Base-by-base conservation (phyloP, 345 rosid genomes). In the Eucalyptus sideroxylon region DNA sequence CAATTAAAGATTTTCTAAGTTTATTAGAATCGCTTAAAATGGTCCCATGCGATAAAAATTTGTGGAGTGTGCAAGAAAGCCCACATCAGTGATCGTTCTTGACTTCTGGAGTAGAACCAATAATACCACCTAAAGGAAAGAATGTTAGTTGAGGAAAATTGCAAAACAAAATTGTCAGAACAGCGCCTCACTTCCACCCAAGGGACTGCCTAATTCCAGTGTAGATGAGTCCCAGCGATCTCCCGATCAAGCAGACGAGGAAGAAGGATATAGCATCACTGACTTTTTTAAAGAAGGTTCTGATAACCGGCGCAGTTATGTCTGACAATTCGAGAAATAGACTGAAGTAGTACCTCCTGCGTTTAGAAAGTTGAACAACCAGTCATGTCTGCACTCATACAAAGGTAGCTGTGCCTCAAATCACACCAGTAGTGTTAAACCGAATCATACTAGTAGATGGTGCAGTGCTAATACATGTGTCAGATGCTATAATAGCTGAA, bases 131-230 rank as follows among this genome's bases (percentile, higher is more conserved):
- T 77, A 77, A 77, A 77, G 85, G 30, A 77, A 77, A 77, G 85
- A 67, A 67, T 40, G 49, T 26, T 14, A 24, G 16, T 2, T 31
- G 34, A 60, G 37, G 40, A 87, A 62, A 87, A 21, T 44, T 30
- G 55, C 11, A 65, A 87, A 42, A 16, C 65, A 59, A 67, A 44
- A 65, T 16, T 49, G 80, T 47, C 59, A 5, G 34, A 88, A 69
- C 44, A 6, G 77, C 82, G 93, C 85, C 91, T 95, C 93, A 96
- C 92, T 97, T 98, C 99, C 98, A 98, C 83, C 95, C 89, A 60
- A 97, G 94, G 81, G 99, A 95, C 93, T 97, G 99, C 93, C 99
- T 94, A 89, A 98, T 95, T 89, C 99, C 99, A 11, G 98, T 95
- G 91, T 95, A 97, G 92, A 97, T 95, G 90, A 96, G 97, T 88